Evolutionary conservation across 345 rosid genomes (phyloP), one percentile per base, ranked within the genome.

Genomic region (Cardiospermum halicacabum): DNA sequence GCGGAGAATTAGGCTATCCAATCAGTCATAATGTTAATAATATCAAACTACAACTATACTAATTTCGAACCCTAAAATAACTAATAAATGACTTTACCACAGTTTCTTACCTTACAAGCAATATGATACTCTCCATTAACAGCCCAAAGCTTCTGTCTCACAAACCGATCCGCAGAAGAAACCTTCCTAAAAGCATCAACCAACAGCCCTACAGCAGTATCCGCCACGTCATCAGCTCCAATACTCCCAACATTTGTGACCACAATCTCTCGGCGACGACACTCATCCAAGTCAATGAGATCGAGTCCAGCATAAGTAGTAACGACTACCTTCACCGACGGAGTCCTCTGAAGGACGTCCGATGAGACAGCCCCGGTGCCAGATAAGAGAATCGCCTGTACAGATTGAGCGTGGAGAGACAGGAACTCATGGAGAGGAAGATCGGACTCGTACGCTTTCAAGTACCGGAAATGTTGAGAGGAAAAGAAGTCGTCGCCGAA

Each of bases 291-390:
- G 66, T 86, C 82, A 70, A 84, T 32, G 71, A 81, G 83, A 67
- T 89, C 74, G 68, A 78, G 58, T 51, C 92, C 87, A 42, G 71
- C 77, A 73, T 85, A 76, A 66, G 83, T 64, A 47, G 83, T 77
- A 70, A 83, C 80, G 10, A 86, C 32, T 10, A 89, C 11, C 56
- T 64, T 62, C 32, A 82, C 73, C 21, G 77, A 61, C 11, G 96
- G 83, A 13, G 82, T 82, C 32, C 49, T 31, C 3, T 60, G 64
- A 60, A 89, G 73, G 18, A 74, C 40, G 2, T 74, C 81, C 5
- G 69, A 62, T 39, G 69, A 66, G 1, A 82, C 60, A 2, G 64
- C 48, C 13, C 51, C 50, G 27, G 56, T 25, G 13, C 72, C 84
- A 42, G 68, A 24, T 49, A 49, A 40, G 60, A 78, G 73, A 53